phyloP scores from a whole-genome alignment of 23 red algal genomes.

The Agarophyton chilense region DNA sequence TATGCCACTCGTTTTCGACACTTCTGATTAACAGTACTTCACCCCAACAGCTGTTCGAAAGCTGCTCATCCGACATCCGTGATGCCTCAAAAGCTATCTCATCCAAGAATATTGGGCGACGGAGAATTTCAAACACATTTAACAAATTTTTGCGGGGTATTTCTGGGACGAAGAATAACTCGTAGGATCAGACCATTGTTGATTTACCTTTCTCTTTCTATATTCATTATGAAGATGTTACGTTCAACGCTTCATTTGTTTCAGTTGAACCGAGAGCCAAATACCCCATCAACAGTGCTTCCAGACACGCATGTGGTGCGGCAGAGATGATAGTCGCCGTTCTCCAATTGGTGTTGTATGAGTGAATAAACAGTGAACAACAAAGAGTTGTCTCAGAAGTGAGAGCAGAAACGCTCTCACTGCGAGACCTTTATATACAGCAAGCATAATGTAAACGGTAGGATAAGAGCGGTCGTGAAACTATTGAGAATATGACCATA shows the following conservation, averaged over 20 bases:
- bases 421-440: too few relatives aligned
- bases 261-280: constrained; percentile 26
- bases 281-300: background rate
- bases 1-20: background rate
- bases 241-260: constrained; percentile 21
- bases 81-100: background rate
- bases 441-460: too few relatives aligned
- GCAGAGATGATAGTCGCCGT: constrained; percentile 22
- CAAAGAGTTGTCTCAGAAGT: too few relatives aligned
- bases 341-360: constrained; percentile 4
- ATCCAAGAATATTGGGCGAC: background rate
- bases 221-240: constrained; percentile 21
- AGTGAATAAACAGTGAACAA: too few relatives aligned
- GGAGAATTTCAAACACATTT: background rate
- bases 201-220: constrained; percentile 37
- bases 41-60: constrained; percentile 22
- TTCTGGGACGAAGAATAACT: background rate
- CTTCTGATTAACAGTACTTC: background rate
- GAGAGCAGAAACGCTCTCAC: too few relatives aligned
- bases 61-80: background rate
- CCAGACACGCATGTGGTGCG: constrained; percentile 25
- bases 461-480: too few relatives aligned
- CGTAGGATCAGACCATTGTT: background rate
- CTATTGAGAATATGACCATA: too few relatives aligned
- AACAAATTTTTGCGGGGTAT: background rate